Conservation (phyloP, 768 basidiomycete species). For the Clitopilus passeckerianus region DNA sequence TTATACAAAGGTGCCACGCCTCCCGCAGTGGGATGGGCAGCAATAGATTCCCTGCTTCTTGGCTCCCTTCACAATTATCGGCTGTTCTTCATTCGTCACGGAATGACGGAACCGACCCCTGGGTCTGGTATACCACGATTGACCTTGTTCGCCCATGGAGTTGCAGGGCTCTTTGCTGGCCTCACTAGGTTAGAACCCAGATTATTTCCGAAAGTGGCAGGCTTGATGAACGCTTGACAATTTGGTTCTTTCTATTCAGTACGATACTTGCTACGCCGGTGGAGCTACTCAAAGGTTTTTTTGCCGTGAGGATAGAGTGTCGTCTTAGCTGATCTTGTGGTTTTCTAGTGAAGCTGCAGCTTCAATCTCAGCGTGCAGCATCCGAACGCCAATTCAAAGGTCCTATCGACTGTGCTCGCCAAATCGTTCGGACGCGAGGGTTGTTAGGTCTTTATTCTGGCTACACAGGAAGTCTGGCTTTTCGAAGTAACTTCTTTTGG, state of each 20-base stretch:
- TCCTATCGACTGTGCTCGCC: constrained; percentile 60
- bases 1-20: constrained; percentile 75
- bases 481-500: constrained; percentile 72
- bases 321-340: constrained; percentile 48
- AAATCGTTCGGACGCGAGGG: constrained; percentile 62
- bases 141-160: constrained; percentile 58
- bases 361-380: constrained; percentile 51
- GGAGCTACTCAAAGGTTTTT: constrained; percentile 69
- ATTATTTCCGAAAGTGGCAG: neutral
- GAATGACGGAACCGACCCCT: constrained; percentile 47
- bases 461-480: constrained; percentile 66
- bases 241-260: constrained; percentile 25
- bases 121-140: constrained; percentile 43
- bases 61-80: constrained; percentile 74
- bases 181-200: constrained; percentile 51
- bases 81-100: constrained; percentile 46
- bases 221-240: constrained; percentile 1
- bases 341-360: constrained; percentile 56
- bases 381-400: constrained; percentile 56
- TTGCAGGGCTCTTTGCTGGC: constrained; percentile 66
- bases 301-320: no score
- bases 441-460: constrained; percentile 69
- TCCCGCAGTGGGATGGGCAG: constrained; percentile 69
- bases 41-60: constrained; percentile 65
- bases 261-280: constrained; percentile 71